phyloP scores from a whole-genome alignment of 2,329 filamentous ascomycete genomes.

The Ceratocystis variospora region DNA sequence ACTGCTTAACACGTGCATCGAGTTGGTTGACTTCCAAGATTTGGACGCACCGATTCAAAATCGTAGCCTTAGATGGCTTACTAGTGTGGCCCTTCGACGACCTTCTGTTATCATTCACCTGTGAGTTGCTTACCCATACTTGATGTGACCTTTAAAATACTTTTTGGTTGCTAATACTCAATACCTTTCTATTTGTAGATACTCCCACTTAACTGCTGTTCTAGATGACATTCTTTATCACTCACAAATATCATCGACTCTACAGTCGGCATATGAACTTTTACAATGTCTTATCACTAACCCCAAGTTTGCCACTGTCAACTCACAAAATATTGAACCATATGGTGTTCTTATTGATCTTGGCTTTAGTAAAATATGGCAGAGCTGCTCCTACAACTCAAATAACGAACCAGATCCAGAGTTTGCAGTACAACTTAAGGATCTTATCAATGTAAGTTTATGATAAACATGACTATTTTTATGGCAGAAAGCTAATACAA shows the following conservation, averaged over 20 bases:
- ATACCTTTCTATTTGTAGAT: conserved; percentile 28
- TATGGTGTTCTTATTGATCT: conserved; percentile 43
- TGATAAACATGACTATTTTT: too few relatives aligned
- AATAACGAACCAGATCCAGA: conserved; percentile 35
- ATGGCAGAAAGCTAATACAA: background rate
- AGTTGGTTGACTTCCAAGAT: conserved; percentile 51
- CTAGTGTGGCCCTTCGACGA: conserved; percentile 39
- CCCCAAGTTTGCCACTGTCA: conserved; percentile 36
- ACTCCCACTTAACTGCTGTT: conserved; percentile 41
- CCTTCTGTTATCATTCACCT: conserved; percentile 45
- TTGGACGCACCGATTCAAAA: conserved; percentile 50
- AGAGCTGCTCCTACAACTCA: conserved; percentile 38
- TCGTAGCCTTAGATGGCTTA: conserved; percentile 45
- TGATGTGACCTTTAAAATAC: background rate
- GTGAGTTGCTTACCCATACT: conserved; percentile 30
- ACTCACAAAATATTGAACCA: conserved; percentile 36
- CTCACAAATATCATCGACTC: conserved; percentile 45
- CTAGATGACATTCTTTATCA: conserved; percentile 49
- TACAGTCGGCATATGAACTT: conserved; percentile 47
- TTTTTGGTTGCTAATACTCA: conserved; percentile 20
- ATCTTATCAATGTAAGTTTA: conserved; percentile 39
- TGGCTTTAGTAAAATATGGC: conserved; percentile 52
- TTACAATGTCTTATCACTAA: conserved; percentile 44
- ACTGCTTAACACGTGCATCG: conserved; percentile 48
- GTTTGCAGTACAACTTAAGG: conserved; percentile 41